Base-by-base conservation (phyloP, 495 filamentous ascomycete species). In the Trichoderma parareesei region DNA sequence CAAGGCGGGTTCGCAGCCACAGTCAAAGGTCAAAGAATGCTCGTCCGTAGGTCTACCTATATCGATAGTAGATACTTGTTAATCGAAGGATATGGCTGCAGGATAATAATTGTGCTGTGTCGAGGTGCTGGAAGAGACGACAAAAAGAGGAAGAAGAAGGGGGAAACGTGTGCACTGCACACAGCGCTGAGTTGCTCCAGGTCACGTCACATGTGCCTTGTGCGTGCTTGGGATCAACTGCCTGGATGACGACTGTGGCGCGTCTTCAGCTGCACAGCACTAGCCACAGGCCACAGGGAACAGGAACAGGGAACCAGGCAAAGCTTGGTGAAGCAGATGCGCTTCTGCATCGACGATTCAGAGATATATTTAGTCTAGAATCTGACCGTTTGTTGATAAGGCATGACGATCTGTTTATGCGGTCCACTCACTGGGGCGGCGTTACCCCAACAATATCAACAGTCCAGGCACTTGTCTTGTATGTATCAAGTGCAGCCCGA, bases 171-270 rank as follows among this genome's bases (percentile, higher is more conserved):
- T 27, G 27, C 27, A 27, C 27, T 27, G 27, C 27, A 27, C 27
- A 27, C 27, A 27, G 27, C n/a, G 13, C 10, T 16, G 27, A 13
- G 53, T 3, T 57, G 53, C 20, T 37, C 1, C 4, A 33, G 20
- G 53, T 57, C 53, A 57, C 53, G 53, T 57, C 53, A 57, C 53
- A 57, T 57, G 53, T 14, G n/a, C 20, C 2, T 27, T 27, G 27
- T 27, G 27, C 27, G n/a, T 33, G n/a, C n/a, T 37, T 35, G 53
- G 27, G 53, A 57, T 57, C 53, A 57, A 27, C 53, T 35, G 27
- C 14, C 27, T 27, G 27, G 37, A 57, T 57, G 53, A 57, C 53
- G 53, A 57, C 20, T 57, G 53, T 57, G 53, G 53, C 53, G 48
- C 48, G 53, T 41, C 53, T 11, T 16, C 53, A 57, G 53, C 27